Evolutionary conservation across 768 basidiomycete species (phyloP), one percentile per base, ranked within the genome.

Genomic region (Mycena albidolilacea): DNA sequence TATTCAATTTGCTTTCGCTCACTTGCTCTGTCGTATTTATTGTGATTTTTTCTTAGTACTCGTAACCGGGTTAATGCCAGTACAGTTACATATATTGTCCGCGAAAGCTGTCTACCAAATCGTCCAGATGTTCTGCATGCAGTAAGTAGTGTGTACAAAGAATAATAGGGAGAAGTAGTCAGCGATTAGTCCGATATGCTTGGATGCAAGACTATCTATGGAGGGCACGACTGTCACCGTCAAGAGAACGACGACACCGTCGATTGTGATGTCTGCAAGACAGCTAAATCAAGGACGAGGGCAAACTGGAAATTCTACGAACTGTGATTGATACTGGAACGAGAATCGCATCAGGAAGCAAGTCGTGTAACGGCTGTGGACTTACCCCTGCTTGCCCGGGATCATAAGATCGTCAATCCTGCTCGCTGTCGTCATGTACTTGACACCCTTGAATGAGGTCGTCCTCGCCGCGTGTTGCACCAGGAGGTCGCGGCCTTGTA

Each of bases 401-500:
- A 5, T 21, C 35, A 70, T 64, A 3, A 70, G 57, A 9, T 50
- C 48, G 37, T 39, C 21, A 19, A 64, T 52, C 21, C n/a, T 35
- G 23, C 35, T 35, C 30, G 57, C 58, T 12, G 57, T 59, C 30
- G 70, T 71, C 4, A 39, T 66, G 59, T 71, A 71, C 7, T 44
- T 41, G 11, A 71, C n/a, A 6, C 70, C 64, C n/a, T 66, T 71
- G 52, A 35, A 66, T 19, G 59, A 44, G 11, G 48, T 61, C 35
- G 5, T 39, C 8, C 59, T 21, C 2, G 30, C 55, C n/a, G 70
- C 64, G 23, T 37, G 64, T 12, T 71, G 58, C 12, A 71, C 64
- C 17, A 71, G 70, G 43, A 71, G 64, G 10, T 67, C 70, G 44
- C 64, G 64, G n/a, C 70, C 64, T 66, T 35, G 21, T 39, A 55